phyloP scores from a whole-genome alignment of 768 basidiomycete species.

The Collybiopsis luxurians region DNA sequence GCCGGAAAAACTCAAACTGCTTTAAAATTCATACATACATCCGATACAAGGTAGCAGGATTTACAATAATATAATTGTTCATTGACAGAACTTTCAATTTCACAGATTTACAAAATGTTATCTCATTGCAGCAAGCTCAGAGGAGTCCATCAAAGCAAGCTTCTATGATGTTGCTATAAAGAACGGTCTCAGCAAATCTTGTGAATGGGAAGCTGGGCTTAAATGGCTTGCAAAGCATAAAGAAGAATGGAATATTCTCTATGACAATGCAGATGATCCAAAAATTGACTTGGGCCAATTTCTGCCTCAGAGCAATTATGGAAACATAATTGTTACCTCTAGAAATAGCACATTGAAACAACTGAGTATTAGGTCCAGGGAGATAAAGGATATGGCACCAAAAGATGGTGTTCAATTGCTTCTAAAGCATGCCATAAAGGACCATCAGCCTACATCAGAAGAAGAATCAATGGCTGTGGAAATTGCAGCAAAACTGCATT shows the following conservation, averaged over 20 bases:
- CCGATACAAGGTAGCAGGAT: not conserved
- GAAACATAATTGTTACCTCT: constrained; percentile 8
- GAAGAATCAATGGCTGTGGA: not conserved
- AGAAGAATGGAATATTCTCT: constrained; percentile 9
- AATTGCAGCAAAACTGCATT: not conserved
- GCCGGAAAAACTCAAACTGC: constrained; percentile 2
- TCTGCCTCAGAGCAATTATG: constrained; percentile 4
- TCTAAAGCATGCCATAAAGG: too few species aligned
- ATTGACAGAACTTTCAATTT: not conserved
- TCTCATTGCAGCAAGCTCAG: not conserved
- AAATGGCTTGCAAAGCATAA: not conserved
- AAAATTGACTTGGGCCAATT: not conserved
- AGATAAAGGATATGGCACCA: not conserved
- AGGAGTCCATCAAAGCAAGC: too few species aligned
- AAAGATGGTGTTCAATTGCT: too few species aligned
- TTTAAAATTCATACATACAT: not conserved
- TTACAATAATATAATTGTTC: too few species aligned
- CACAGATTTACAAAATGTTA: not conserved
- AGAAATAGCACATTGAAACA: not conserved
- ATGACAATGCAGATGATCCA: constrained; percentile 12
- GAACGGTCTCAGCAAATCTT: not conserved
- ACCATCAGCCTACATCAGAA: not conserved
- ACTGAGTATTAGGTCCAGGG: not conserved
- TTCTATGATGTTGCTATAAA: not conserved
- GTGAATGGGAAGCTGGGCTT: not conserved